These are phyloP conservation scores for Zoysia matrella DNA, from an alignment of 202 grass and related monocot genomes.

Conservation along the genomic window DNA sequence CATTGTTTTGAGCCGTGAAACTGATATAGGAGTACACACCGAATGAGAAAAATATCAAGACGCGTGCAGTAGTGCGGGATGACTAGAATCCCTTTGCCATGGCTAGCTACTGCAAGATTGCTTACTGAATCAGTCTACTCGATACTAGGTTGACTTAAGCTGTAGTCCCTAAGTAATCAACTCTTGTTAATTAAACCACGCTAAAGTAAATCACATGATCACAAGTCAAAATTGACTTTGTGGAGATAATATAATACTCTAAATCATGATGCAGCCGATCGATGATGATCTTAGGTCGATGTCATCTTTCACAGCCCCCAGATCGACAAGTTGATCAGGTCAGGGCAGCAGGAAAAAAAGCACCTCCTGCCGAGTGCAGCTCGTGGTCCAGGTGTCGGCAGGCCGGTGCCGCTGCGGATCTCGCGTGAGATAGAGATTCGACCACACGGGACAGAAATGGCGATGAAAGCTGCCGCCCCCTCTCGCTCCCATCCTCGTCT, in stretches of 20 bases:
- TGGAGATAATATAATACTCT: no score
- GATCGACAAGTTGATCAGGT: neutral
- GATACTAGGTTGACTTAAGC: no score
- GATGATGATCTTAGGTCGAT: constrained; percentile 32
- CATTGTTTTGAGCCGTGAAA: no score
- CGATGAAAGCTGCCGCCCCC: constrained; percentile 17
- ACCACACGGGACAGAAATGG: neutral
- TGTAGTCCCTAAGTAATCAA: no score
- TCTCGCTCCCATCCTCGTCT: no score
- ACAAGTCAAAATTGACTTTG: constrained; percentile 41
- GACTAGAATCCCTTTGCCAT: no score
- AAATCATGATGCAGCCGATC: neutral
- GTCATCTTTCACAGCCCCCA: constrained; percentile 9
- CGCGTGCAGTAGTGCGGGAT: no score
- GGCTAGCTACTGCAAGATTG: no score
- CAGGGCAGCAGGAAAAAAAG: neutral
- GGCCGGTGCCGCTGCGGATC: constrained; percentile 42
- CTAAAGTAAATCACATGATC: neutral
- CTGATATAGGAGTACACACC: no score
- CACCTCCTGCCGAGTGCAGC: neutral
- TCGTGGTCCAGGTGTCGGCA: constrained; percentile 42
- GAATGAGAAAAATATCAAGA: no score
- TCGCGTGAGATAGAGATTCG: constrained; percentile 41
- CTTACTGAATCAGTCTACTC: no score
- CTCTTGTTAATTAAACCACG: no score